Evolutionary conservation across 768 basidiomycete species (phyloP), one percentile per base, ranked within the genome.

Genomic region (Termitomyces sp.): DNA sequence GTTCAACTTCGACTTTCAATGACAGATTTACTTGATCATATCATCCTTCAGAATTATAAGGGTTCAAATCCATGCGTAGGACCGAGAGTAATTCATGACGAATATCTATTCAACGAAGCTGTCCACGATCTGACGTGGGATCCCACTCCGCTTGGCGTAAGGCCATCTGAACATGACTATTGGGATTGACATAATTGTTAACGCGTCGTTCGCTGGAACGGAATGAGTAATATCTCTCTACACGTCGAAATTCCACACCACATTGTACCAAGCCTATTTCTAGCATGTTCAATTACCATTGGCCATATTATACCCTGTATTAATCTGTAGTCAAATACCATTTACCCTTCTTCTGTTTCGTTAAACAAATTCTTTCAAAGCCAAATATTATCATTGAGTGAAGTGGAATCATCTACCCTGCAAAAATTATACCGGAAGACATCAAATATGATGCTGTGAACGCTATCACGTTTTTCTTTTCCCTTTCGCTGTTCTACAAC

Each of bases 31-130:
- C 3, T 52, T 50, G 16, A 48, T 51, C 8, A 34, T 20, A 12
- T 20, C n/a, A 2, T 15, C 18, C 24, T 37, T 7, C 49, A 62
- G 61, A 42, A 34, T 3, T 62, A 54, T 15, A 53, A 3, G 28
- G 58, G 58, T n/a, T 39, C 28, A 26, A 51, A 62, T n/a, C 44
- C 61, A 45, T 54, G 47, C 24, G 29, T 6, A 20, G 51, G 48
- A 4, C 36, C 55, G 22, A 48, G 51, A 34, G 45, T 41, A 16
- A 57, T 48, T 6, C 37, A 55, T 28, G 57, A 53, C 24, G 41
- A 42, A 5, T 48, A 26, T 20, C 5, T 58, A 28, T 53, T 46
- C 46, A 31, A 53, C 20, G 57, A 52, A 24, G 36, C 51, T 0
- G 45, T 58, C 6, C 51, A 48, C 28, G 22, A 42, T 5, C 0